Conservation (phyloP, 306 rosid species). For the Vigna reflexopilosa region DNA sequence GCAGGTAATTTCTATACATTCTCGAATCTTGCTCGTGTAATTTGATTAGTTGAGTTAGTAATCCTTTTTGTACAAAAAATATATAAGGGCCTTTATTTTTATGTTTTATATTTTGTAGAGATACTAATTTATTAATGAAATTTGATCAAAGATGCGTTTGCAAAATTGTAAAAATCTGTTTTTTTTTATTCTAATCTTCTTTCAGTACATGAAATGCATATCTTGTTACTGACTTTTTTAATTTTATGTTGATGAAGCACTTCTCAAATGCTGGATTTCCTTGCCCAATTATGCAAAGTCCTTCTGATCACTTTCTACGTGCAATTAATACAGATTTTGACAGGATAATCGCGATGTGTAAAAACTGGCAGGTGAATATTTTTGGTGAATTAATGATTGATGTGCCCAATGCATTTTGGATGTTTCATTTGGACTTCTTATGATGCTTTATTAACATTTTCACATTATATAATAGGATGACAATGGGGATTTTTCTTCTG, state of each 20-base stretch:
- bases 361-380: conserved; percentile 92
- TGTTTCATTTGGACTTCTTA: conserved; percentile 8
- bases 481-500: conserved; percentile 92
- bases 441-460: conserved; percentile 38
- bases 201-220: conserved; percentile 39
- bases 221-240: conserved; percentile 40
- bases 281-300: conserved; percentile 99
- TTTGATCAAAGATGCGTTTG: conserved; percentile 6
- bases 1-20: conserved; percentile 68
- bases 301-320: conserved; percentile 96
- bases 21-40: not conserved
- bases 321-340: conserved; percentile 98
- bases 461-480: conserved; percentile 70
- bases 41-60: conserved; percentile 30
- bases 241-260: conserved; percentile 74
- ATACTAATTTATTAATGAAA: conserved; percentile 26
- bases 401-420: conserved; percentile 21
- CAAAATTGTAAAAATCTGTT: not conserved
- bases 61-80: conserved; percentile 3
- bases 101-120: conserved; percentile 9
- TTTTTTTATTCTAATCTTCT: not conserved
- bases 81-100: not conserved
- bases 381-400: conserved; percentile 19
- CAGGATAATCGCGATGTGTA: conserved; percentile 97
- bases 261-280: conserved; percentile 99